Conservation (phyloP, 805 yeast genomes). For the Saccharomyces mikatae region DNA sequence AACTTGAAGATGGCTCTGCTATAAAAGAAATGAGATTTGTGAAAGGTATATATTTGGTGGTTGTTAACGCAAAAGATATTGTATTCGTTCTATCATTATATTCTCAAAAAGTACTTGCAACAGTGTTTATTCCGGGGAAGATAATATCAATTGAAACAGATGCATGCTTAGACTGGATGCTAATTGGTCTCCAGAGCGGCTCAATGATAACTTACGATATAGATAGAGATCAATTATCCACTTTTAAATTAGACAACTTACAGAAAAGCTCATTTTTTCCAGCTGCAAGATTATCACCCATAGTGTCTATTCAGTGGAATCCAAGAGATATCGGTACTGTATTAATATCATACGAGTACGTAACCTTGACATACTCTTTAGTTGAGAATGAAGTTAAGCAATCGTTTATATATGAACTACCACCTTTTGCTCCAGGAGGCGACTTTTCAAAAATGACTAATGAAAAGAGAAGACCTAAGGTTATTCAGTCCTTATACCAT, state of each 20-base stretch:
- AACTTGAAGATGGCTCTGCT: conserved; percentile 41
- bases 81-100: conserved; percentile 65
- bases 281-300: conserved; percentile 53
- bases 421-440: conserved; percentile 68
- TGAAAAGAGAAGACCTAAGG: conserved; percentile 34
- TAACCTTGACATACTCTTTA: conserved; percentile 63
- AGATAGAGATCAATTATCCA: conserved; percentile 64
- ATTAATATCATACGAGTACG: conserved; percentile 61
- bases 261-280: conserved; percentile 55
- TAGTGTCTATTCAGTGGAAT: conserved; percentile 62
- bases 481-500: conserved; percentile 63
- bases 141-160: conserved; percentile 67
- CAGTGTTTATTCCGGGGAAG: conserved; percentile 54
- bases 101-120: conserved; percentile 50
- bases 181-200: conserved; percentile 76
- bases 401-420: conserved; percentile 51
- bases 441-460: conserved; percentile 31
- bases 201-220: conserved; percentile 64
- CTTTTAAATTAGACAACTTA: conserved; percentile 58
- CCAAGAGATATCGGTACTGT: conserved; percentile 84
- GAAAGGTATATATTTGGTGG: conserved; percentile 75
- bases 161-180: conserved; percentile 82
- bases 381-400: conserved; percentile 49
- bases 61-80: conserved; percentile 51
- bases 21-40: conserved; percentile 57